Percentiles rank a stretch among this genome's conserved stretches.
Conservation (phyloP, 208 protist genomes). For the Trypanosoma vivax region DNA sequence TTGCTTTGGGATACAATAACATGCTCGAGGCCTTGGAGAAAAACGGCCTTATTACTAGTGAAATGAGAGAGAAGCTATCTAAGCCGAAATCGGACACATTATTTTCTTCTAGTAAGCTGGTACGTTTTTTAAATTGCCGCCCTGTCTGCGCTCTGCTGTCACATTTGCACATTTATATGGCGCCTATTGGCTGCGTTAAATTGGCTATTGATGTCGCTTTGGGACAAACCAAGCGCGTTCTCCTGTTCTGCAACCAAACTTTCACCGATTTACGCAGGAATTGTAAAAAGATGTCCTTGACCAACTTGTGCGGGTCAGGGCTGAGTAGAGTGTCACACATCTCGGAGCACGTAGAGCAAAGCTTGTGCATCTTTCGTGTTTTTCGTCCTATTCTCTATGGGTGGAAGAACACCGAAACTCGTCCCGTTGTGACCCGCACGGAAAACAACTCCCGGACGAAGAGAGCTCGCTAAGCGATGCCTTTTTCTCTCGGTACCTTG, state of each 20-base stretch:
- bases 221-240: too few species aligned
- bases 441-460: conserved; percentile 3
- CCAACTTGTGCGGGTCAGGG: too few species aligned
- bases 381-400: conserved; percentile 43
- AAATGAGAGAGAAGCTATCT: conserved; percentile 25
- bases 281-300: too few species aligned
- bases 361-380: conserved; percentile 45
- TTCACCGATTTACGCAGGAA: too few species aligned
- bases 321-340: too few species aligned
- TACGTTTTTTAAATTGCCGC: conserved; percentile 29
- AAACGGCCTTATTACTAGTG: conserved; percentile 20
- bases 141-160: conserved; percentile 43
- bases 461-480: too few species aligned
- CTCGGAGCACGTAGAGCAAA: conserved; percentile 30
- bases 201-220: too few species aligned
- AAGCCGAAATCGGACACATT: conserved; percentile 36
- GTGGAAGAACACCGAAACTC: conserved; percentile 22
- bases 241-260: too few species aligned
- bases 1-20: conserved; percentile 78
- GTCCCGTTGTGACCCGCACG: conserved; percentile 19
- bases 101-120: conserved; percentile 22
- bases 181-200: too few species aligned
- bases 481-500: too few species aligned
- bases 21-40: conserved; percentile 64
- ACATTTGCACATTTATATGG: too few species aligned